Evolutionary conservation across 805 yeast genomes (phyloP).

Genomic region (Priceomyces haplophilus): DNA sequence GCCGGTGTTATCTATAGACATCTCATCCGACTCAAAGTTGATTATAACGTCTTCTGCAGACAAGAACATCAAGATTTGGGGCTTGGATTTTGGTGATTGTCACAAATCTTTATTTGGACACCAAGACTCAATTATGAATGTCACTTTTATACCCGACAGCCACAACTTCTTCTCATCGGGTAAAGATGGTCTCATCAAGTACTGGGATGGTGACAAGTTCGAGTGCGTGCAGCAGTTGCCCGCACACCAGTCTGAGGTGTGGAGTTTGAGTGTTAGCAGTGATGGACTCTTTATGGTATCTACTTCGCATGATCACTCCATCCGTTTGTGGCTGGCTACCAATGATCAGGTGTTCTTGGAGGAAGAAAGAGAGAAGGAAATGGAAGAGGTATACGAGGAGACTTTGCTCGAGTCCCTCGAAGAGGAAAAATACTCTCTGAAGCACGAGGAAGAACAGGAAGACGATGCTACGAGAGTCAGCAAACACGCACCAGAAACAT

Average conservation of each 20-base stretch:
- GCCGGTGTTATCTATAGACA: slow-evolving; percentile 91
- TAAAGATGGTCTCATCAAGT: slow-evolving; percentile 85
- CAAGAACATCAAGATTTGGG: slow-evolving; percentile 97
- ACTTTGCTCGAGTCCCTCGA: slow-evolving; percentile 72
- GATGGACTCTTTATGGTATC: slow-evolving; percentile 72
- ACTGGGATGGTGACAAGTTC: slow-evolving; percentile 98
- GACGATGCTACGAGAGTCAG: slow-evolving; percentile 65
- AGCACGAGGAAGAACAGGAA: slow-evolving; percentile 25
- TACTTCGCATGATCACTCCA: slow-evolving; percentile 89
- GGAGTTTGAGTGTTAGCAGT: slow-evolving; percentile 80
- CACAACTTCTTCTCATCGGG: slow-evolving; percentile 89
- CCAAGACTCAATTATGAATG: slow-evolving; percentile 91
- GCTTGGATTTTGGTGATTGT: slow-evolving; percentile 97
- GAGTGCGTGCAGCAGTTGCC: slow-evolving; percentile 85
- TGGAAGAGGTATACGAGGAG: slow-evolving; percentile 89
- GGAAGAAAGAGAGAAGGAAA: slow-evolving; percentile 93
- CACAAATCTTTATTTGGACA: slow-evolving; percentile 96
- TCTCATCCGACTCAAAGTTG: slow-evolving; percentile 82
- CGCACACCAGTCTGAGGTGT: slow-evolving; percentile 87
- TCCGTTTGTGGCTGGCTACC: slow-evolving; percentile 90
- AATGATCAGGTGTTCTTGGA: slow-evolving; percentile 95
- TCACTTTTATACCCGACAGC: slow-evolving; percentile 75
- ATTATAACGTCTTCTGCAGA: slow-evolving; percentile 94
- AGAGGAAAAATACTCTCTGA: slow-evolving; percentile 37
- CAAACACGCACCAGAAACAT: slow-evolving; percentile 83